A percentile compares a stretch with the other conserved stretches of the same genome.
Evolutionary conservation across 192 early-diverging fungal genomes (phyloP).

Genomic region (Coemansia sp.): DNA sequence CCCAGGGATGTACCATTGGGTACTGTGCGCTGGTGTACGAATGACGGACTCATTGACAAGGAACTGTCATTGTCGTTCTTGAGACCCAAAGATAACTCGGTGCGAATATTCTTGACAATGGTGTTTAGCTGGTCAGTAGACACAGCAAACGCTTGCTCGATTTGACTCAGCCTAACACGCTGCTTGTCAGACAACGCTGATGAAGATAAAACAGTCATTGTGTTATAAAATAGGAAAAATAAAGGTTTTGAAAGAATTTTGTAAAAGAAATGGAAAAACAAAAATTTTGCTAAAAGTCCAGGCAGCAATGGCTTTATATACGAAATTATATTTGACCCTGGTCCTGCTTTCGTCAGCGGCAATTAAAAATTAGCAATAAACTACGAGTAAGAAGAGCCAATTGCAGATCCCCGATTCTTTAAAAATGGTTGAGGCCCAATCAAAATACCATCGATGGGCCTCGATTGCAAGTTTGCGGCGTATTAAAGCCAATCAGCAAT

Average conservation of each 20-base stretch:
- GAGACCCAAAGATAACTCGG: conserved; percentile 60
- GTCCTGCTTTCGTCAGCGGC: not conserved
- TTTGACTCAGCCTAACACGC: conserved; percentile 51
- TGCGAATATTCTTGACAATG: conserved; percentile 48
- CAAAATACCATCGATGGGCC: not conserved
- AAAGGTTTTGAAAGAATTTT: not conserved
- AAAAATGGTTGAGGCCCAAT: not conserved
- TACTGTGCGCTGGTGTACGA: conserved; percentile 62
- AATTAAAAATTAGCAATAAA: not conserved
- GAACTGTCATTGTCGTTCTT: conserved; percentile 73
- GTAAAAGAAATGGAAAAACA: no score
- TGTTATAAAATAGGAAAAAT: conserved; percentile 1
- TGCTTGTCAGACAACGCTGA: conserved; percentile 47
- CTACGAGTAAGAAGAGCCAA: not conserved
- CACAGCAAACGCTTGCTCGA: conserved; percentile 35
- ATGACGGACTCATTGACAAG: conserved; percentile 61
- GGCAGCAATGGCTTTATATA: not conserved
- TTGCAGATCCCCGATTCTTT: not conserved
- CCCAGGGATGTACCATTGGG: conserved; percentile 79
- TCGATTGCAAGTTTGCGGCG: not conserved
- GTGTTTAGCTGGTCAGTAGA: conserved; percentile 21
- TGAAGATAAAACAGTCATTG: conserved; percentile 2
- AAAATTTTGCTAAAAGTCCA: not conserved
- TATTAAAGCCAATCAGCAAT: conserved; percentile 2
- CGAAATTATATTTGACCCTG: not conserved